Percentiles rank a stretch among this genome's conserved stretches.
phyloP scores from a whole-genome alignment of 2,329 filamentous ascomycete genomes.

The Microdochium bolleyi region DNA sequence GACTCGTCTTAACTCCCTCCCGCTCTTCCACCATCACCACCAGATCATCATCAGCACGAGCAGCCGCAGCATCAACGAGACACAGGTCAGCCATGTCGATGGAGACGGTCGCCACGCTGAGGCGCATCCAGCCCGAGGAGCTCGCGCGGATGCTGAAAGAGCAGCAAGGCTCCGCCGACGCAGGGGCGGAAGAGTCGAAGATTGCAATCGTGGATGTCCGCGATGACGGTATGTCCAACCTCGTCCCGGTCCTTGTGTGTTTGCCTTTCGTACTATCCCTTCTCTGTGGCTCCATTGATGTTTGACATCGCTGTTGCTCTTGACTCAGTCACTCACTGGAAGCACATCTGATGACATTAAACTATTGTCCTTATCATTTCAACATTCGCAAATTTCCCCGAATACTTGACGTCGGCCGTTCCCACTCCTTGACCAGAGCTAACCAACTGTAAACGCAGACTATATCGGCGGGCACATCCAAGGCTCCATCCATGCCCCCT shows the following conservation, averaged over 20 bases:
- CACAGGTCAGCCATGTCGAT: slow-evolving; percentile 30
- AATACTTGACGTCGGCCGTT: not conserved
- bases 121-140: slow-evolving; percentile 59
- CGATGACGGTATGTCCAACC: slow-evolving; percentile 62
- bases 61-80: not conserved
- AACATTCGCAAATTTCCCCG: slow-evolving; percentile 1
- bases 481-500: slow-evolving; percentile 69
- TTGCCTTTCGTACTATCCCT: too few species aligned
- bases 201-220: slow-evolving; percentile 83
- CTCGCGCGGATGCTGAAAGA: slow-evolving; percentile 54
- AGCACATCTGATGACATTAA: too few species aligned
- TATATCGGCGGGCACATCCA: slow-evolving; percentile 86
- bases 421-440: not conserved
- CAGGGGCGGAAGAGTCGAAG: slow-evolving; percentile 21
- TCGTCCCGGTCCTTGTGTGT: too few species aligned
- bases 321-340: too few species aligned
- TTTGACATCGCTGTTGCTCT: too few species aligned
- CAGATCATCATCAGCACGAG: not conserved
- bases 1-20: not conserved
- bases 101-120: slow-evolving; percentile 53
- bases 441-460: slow-evolving; percentile 43
- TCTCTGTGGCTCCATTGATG: not conserved
- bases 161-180: not conserved
- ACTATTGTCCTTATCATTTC: too few species aligned
- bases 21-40: not conserved